Conservation (phyloP, 345 rosid genomes). For the Corchorus olitorius region DNA sequence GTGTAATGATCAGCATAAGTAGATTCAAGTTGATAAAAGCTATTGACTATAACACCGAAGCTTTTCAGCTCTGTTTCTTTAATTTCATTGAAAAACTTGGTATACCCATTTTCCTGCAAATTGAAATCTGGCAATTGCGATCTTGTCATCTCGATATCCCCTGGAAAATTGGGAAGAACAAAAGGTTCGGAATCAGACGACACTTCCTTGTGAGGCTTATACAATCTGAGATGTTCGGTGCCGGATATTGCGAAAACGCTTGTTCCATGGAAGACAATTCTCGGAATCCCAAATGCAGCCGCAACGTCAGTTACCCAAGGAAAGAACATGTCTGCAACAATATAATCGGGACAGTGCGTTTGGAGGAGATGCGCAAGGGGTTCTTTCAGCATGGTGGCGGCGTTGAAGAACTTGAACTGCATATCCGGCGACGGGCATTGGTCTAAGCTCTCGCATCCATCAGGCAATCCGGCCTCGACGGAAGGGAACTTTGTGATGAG, state of each 20-base stretch:
- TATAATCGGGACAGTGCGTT: conserved; percentile 37
- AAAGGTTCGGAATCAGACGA: conserved; percentile 42
- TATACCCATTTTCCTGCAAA: background rate
- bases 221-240: conserved; percentile 21
- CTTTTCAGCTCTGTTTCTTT: conserved; percentile 24
- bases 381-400: conserved; percentile 10
- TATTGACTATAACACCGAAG: conserved; percentile 39
- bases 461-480: conserved; percentile 36
- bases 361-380: conserved; percentile 17
- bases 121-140: conserved; percentile 11
- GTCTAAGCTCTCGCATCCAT: conserved; percentile 26
- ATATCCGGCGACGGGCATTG: conserved; percentile 9
- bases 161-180: conserved; percentile 31
- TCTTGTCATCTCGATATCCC: conserved; percentile 27
- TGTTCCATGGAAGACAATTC: conserved; percentile 56
- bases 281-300: conserved; percentile 44
- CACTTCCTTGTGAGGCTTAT: conserved; percentile 40
- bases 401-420: conserved; percentile 16
- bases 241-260: conserved; percentile 40
- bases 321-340: conserved; percentile 58
- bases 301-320: conserved; percentile 58
- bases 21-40: conserved; percentile 42
- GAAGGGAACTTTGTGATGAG: conserved; percentile 27
- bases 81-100: background rate
- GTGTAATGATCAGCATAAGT: conserved; percentile 38